Evolutionary conservation across 352 stramenopile species (phyloP).

Genomic region (Elongisporangium undulatum): DNA sequence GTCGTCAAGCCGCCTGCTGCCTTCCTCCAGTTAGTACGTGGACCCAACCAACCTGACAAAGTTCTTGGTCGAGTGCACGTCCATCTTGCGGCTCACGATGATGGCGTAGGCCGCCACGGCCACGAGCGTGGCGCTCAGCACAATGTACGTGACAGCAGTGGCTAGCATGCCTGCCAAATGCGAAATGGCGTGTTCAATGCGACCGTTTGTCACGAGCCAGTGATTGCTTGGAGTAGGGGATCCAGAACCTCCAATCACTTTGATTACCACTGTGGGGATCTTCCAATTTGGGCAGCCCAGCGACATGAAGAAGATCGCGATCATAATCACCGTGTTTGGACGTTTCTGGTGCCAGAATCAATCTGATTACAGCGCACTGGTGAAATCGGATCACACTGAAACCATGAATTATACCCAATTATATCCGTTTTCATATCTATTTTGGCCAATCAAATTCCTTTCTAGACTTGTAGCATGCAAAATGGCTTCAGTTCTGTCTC

Average conservation of each 20-base stretch:
- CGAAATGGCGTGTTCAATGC: neutral
- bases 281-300: too few species aligned
- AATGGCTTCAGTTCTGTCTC: neutral
- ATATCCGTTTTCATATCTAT: too few species aligned
- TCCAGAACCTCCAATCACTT: neutral
- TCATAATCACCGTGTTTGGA: neutral
- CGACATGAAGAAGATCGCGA: neutral
- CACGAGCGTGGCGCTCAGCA: constrained; percentile 60
- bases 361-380: too few species aligned
- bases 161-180: constrained; percentile 32
- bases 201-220: neutral
- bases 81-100: constrained; percentile 43
- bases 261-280: too few species aligned
- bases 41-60: constrained; percentile 72
- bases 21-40: too few species aligned
- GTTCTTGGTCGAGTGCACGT: constrained; percentile 48
- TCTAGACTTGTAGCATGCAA: neutral
- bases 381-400: too few species aligned
- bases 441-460: neutral
- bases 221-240: neutral
- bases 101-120: constrained; percentile 63
- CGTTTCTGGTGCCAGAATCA: neutral
- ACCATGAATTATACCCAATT: too few species aligned
- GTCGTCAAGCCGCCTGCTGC: neutral
- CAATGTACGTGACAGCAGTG: constrained; percentile 38